Conservation (phyloP, 106 monocot genomes). For the Dendrobium catenatum region DNA sequence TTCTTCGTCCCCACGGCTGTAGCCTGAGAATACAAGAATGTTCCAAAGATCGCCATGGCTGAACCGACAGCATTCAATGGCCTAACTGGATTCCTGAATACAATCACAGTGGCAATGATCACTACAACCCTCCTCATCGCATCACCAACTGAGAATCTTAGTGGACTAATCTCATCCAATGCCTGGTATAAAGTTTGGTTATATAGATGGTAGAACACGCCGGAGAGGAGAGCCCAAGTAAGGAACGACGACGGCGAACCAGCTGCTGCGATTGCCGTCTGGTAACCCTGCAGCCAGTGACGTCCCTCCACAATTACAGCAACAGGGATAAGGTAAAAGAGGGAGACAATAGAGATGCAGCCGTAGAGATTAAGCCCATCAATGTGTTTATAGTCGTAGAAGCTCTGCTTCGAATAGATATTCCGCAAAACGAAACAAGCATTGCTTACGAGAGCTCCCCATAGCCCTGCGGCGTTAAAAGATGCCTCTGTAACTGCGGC, state of each 20-base stretch:
- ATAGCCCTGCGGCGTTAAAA: constrained; percentile 39
- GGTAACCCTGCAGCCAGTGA: constrained; percentile 34
- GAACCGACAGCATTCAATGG: constrained; percentile 64
- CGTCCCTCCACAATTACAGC: constrained; percentile 52
- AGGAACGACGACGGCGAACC: constrained; percentile 26
- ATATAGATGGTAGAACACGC: constrained; percentile 66
- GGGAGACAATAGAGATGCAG: constrained; percentile 40
- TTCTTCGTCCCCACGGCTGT: constrained; percentile 7
- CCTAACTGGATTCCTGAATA: constrained; percentile 46
- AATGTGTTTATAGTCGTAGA: constrained; percentile 34
- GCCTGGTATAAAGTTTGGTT: constrained; percentile 64
- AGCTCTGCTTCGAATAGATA: constrained; percentile 54
- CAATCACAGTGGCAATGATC: constrained; percentile 40
- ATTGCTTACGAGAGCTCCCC: constrained; percentile 54
- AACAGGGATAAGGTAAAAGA: constrained; percentile 42
- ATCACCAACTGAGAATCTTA: constrained; percentile 55
- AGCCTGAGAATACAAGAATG: constrained; percentile 59
- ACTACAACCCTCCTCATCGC: constrained; percentile 65
- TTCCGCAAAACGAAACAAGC: constrained; percentile 55
- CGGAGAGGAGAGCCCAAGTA: constrained; percentile 38
- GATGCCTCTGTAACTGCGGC: constrained; percentile 40
- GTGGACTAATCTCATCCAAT: constrained; percentile 39
- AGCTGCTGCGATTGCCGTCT: constrained; percentile 11
- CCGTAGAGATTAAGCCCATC: constrained; percentile 58
- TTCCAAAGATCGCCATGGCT: constrained; percentile 49